Base-by-base conservation (phyloP, 805 yeast genomes). In the Hanseniaspora vineae region DNA sequence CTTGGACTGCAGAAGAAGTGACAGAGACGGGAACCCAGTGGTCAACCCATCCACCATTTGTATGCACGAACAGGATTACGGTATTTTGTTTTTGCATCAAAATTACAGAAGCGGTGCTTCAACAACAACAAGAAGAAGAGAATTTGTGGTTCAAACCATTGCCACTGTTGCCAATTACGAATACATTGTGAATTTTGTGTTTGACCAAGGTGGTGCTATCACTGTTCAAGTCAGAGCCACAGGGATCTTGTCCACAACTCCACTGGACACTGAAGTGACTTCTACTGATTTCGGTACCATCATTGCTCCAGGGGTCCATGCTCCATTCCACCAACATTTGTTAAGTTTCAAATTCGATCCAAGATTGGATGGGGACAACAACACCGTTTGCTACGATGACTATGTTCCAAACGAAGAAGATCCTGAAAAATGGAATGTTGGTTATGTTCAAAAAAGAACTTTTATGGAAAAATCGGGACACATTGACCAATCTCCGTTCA, bases 151-250 rank as follows among this genome's bases (percentile, higher is more conserved):
- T 52, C 90, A 84, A 69, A 81, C 86, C 48, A 79, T 84, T 59
- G 86, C 89, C 32, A 84, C 92, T 39, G 90, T 83, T 52, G 87
- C 88, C 50, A 84, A 84, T 71, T 84, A 84, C 68, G 92, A 84
- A 68, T 84, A 84, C 69, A 75, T 81, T 54, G 64, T 83, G 55
- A 82, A 82, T 66, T 68, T 79, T 60, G 75, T 81, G 60, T 78
- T 84, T 58, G 84, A 79, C 57, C 86, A 78, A 65, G 87, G 81
- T 54, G 94, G 89, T 58, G 79, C 81, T 47, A 79, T 84, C 56
- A 79, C 78, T 54, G 78, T 84, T 51, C 87, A 84, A 64, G 81
- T 81, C 50, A 75, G 90, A 68, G 92, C 92, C 51, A 84, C 94
- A 49, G 94, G 94, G 72, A 84, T 84, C 58, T 71, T 84, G 55